Evolutionary conservation across 139 green algal genomes (phyloP).

Genomic region (Astrephomene gubernaculifera): DNA sequence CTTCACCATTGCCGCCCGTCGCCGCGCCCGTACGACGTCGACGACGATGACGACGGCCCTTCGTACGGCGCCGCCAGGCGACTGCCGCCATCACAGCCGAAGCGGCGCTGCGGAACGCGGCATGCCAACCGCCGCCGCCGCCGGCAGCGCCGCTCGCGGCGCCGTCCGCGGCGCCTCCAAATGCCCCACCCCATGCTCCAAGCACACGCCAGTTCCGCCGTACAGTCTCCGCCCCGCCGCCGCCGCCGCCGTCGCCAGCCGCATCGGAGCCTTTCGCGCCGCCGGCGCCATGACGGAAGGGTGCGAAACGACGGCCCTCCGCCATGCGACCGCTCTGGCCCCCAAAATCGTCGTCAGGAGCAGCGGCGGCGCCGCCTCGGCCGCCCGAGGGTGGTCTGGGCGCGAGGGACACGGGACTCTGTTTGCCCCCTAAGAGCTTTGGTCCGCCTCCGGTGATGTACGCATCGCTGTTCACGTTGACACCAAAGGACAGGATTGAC

Average conservation of each 20-base stretch:
- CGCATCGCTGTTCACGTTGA: background rate
- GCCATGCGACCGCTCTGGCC: background rate
- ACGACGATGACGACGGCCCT: too few species aligned
- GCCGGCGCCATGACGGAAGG: background rate
- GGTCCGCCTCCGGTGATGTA: conserved; percentile 1
- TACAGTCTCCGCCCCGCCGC: background rate
- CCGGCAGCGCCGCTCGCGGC: background rate
- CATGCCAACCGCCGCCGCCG: background rate
- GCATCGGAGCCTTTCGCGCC: background rate
- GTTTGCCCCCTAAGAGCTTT: background rate
- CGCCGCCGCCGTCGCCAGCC: background rate
- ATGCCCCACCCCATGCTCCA: too few species aligned
- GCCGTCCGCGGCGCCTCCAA: too few species aligned
- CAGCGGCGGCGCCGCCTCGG: background rate
- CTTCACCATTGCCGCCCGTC: background rate
- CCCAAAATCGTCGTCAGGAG: background rate
- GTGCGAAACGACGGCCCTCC: background rate
- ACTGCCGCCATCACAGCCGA: background rate
- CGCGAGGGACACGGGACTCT: background rate
- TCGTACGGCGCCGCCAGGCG: too few species aligned
- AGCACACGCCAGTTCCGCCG: too few species aligned
- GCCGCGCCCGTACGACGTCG: background rate
- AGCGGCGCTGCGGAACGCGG: background rate
- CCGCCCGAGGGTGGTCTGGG: background rate
- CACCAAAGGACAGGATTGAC: conserved; percentile 24